Conservation (phyloP, 1,139 yeast genomes). For the Kodamaea ohmeri region DNA sequence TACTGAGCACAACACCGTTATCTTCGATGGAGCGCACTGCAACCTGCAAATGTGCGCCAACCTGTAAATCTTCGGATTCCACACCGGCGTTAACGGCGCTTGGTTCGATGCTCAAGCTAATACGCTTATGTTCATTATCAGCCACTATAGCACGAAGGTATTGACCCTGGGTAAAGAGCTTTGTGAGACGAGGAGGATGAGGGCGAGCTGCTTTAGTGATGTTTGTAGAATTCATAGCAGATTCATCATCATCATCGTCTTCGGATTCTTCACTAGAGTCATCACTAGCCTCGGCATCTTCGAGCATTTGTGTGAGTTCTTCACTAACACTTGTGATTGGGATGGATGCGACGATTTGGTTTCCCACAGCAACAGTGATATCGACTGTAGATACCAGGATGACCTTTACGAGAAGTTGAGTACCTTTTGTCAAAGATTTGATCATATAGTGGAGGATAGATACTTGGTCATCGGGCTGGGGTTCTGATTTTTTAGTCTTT, state of each 20-base stretch:
- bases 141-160: conserved; percentile 81
- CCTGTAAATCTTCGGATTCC: conserved; percentile 60
- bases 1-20: conserved; percentile 77
- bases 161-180: conserved; percentile 68
- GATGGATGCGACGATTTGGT: conserved; percentile 74
- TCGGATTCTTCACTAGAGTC: conserved; percentile 44
- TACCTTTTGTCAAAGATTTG: conserved; percentile 65
- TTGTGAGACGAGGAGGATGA: conserved; percentile 54
- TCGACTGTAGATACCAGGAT: conserved; percentile 59
- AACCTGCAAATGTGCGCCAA: conserved; percentile 70
- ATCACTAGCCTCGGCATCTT: conserved; percentile 46
- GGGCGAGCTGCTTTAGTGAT: conserved; percentile 30
- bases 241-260: conserved; percentile 29
- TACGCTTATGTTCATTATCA: conserved; percentile 49
- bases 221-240: no score
- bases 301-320: conserved; percentile 57
- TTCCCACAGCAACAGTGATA: conserved; percentile 72
- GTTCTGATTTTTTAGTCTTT: conserved; percentile 21
- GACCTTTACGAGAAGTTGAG: conserved; percentile 75
- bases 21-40: conserved; percentile 81
- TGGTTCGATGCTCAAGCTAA: conserved; percentile 78
- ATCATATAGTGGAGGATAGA: conserved; percentile 55
- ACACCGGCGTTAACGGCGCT: conserved; percentile 59
- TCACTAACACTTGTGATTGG: conserved; percentile 74
- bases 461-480: conserved; percentile 36